A percentile compares a stretch with the other conserved stretches of the same genome.
phyloP scores from a whole-genome alignment of 192 early-diverging fungal species.

The Rhizoclosmatium globosum region DNA sequence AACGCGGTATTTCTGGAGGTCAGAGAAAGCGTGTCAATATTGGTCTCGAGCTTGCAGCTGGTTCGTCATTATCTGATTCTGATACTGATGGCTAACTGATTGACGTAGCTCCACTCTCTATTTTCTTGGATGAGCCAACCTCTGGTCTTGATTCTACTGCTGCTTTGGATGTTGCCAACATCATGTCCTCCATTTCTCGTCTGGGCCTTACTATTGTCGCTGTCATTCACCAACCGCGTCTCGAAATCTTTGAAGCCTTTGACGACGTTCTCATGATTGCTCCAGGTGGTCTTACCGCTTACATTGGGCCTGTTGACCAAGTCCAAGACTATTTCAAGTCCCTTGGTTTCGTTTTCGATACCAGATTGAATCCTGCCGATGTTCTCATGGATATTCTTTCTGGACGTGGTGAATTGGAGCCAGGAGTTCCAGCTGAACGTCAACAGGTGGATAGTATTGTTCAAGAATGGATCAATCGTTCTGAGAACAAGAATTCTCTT shows the following conservation, averaged over 20 bases:
- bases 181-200: conserved; percentile 74
- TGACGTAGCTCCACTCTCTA: conserved; percentile 64
- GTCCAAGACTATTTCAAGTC: conserved; percentile 36
- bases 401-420: conserved; percentile 22
- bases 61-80: no score
- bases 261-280: conserved; percentile 80
- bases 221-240: conserved; percentile 82
- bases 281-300: conserved; percentile 78
- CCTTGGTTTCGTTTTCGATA: conserved; percentile 28
- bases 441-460: conserved; percentile 6
- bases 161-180: conserved; percentile 72
- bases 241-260: conserved; percentile 82
- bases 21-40: conserved; percentile 87
- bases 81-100: no score
- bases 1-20: conserved; percentile 81
- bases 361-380: conserved; percentile 37
- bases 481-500: neutral
- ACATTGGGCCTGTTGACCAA: conserved; percentile 62
- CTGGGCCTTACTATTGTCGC: conserved; percentile 72
- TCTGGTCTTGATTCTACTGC: conserved; percentile 75
- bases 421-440: neutral
- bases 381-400: conserved; percentile 42
- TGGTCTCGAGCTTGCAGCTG: conserved; percentile 80
- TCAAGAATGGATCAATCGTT: neutral
- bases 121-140: conserved; percentile 88